Conservation (phyloP, 2,329 filamentous ascomycete genomes). For the Macrophomina phaseolina region DNA sequence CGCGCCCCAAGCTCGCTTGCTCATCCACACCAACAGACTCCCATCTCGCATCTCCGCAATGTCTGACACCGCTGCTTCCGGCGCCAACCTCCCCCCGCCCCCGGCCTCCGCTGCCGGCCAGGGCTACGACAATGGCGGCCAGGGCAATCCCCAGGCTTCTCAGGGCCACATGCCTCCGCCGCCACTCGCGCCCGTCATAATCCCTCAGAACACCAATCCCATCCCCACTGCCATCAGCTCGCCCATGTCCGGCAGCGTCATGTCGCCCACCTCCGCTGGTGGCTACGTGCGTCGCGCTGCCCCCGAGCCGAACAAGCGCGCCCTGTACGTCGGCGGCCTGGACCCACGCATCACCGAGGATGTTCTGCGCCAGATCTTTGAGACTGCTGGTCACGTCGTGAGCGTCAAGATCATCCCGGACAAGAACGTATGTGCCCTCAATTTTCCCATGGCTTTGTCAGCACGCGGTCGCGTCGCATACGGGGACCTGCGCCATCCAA, state of each 20-base stretch:
- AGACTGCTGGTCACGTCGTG: slow-evolving; percentile 97
- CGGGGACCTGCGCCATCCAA: slow-evolving; percentile 24
- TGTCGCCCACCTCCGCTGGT: slow-evolving; percentile 84
- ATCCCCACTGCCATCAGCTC: slow-evolving; percentile 93
- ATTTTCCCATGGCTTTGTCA: slow-evolving; percentile 23
- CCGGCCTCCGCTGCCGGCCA: slow-evolving; percentile 73
- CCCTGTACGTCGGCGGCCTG: slow-evolving; percentile 92
- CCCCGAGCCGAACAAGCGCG: slow-evolving; percentile 97
- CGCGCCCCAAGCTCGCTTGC: slow-evolving; percentile 21
- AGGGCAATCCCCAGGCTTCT: slow-evolving; percentile 71
- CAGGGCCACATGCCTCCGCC: slow-evolving; percentile 85
- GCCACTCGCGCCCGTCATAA: slow-evolving; percentile 80
- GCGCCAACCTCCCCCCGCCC: slow-evolving; percentile 70
- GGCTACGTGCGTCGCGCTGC: slow-evolving; percentile 87
- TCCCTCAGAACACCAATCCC: slow-evolving; percentile 94
- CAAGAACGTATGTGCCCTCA: slow-evolving; percentile 80
- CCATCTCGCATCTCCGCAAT: slow-evolving; percentile 57
- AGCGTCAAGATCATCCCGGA: slow-evolving; percentile 99
- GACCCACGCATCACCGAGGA: slow-evolving; percentile 96
- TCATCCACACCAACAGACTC: slow-evolving; percentile 25
- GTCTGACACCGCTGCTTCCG: slow-evolving; percentile 74
- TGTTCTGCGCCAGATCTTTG: slow-evolving; percentile 95
- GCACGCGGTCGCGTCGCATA: slow-evolving; percentile 24
- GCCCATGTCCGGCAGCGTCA: slow-evolving; percentile 77
- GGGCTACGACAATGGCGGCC: slow-evolving; percentile 78